These are phyloP conservation scores for Volvox africanus DNA, from an alignment of 139 green algal species.

Conservation along the genomic window DNA sequence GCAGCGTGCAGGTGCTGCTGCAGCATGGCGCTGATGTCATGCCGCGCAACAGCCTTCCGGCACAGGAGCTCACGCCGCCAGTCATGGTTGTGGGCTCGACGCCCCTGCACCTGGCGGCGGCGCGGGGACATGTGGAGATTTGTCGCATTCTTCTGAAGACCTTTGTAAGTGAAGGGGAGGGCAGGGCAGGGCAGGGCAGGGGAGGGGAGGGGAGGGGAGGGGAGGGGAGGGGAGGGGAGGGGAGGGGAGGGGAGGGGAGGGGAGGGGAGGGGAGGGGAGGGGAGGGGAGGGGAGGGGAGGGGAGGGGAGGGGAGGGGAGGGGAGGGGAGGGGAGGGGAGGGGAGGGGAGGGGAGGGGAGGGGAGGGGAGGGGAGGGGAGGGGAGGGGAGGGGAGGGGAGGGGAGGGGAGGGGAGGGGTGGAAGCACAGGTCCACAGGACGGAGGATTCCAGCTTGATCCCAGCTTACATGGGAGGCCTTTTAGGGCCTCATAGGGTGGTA, in stretches of 20 bases:
- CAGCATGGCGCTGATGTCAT: slow-evolving; percentile 55
- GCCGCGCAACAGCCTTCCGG: slow-evolving; percentile 43
- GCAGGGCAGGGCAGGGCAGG: neutral
- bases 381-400: neutral
- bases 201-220: too few relatives aligned
- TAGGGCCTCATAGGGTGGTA: too few relatives aligned
- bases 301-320: neutral
- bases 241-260: too few relatives aligned
- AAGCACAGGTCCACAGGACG: too few relatives aligned
- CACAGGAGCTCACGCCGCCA: slow-evolving; percentile 23
- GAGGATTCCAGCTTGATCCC: too few relatives aligned
- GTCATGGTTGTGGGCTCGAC: slow-evolving; percentile 50
- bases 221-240: neutral
- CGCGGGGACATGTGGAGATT: slow-evolving; percentile 54
- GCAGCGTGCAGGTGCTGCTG: slow-evolving; percentile 55
- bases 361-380: neutral
- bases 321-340: neutral
- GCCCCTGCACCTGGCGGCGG: slow-evolving; percentile 62
- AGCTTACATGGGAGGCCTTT: too few relatives aligned
- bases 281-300: neutral
- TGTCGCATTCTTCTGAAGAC: slow-evolving; percentile 54
- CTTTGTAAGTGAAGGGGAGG: slow-evolving; percentile 30
- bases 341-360: too few relatives aligned
- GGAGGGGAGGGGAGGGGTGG: too few relatives aligned
- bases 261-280: neutral